Evolutionary conservation across 2,329 filamentous ascomycete species (phyloP).

Genomic region (Trichophyton benhamiae): DNA sequence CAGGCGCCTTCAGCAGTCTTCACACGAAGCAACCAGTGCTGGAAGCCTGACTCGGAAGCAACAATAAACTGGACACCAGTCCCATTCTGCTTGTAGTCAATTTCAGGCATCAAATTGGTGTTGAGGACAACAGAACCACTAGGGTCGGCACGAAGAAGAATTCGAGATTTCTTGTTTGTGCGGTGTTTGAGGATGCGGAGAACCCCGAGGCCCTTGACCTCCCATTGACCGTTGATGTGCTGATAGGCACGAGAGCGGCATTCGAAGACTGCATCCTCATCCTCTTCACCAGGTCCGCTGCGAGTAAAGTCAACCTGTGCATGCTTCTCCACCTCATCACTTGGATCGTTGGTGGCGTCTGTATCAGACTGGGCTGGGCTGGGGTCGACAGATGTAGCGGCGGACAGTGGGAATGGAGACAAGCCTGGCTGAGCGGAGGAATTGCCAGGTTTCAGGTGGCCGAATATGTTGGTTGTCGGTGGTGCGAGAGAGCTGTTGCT

Average conservation of each 20-base stretch:
- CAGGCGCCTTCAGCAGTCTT: slow-evolving; percentile 45
- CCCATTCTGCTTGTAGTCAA: slow-evolving; percentile 47
- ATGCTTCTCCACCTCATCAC: slow-evolving; percentile 46
- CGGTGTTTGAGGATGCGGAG: slow-evolving; percentile 64
- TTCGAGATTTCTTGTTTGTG: slow-evolving; percentile 50
- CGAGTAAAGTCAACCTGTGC: slow-evolving; percentile 59
- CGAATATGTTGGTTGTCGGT: slow-evolving; percentile 7
- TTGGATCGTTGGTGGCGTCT: slow-evolving; percentile 30
- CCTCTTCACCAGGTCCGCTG: slow-evolving; percentile 55
- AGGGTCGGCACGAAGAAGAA: slow-evolving; percentile 63
- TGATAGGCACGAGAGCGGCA: slow-evolving; percentile 58
- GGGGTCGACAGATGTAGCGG: slow-evolving; percentile 24
- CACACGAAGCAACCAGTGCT: slow-evolving; percentile 60
- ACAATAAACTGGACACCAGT: slow-evolving; percentile 35
- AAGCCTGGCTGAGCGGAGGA: neutral
- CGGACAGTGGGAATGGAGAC: slow-evolving; percentile 15
- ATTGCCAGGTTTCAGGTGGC: neutral
- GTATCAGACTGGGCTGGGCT: slow-evolving; percentile 32
- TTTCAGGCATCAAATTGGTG: slow-evolving; percentile 48
- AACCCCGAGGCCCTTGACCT: slow-evolving; percentile 56
- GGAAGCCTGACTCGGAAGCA: slow-evolving; percentile 48
- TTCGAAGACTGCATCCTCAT: slow-evolving; percentile 59
- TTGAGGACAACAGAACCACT: slow-evolving; percentile 64
- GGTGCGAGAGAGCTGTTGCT: neutral
- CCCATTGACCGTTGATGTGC: slow-evolving; percentile 49